Evolutionary conservation across 2,329 filamentous ascomycete genomes (phyloP).

Genomic region (Colletotrichum aenigma): DNA sequence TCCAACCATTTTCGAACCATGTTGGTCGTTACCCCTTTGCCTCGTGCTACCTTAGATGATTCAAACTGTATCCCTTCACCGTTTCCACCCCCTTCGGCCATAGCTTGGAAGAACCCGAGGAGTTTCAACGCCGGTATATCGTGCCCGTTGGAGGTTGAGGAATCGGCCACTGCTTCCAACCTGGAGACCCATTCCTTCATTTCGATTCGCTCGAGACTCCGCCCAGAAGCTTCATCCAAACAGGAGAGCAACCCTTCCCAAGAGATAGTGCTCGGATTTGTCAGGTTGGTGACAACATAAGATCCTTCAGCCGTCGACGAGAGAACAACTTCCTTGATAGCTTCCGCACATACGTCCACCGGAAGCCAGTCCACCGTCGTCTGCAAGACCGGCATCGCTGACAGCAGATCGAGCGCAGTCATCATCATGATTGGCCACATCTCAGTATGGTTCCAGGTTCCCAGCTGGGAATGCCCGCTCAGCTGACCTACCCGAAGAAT

Average conservation of each 20-base stretch:
- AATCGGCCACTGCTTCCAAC: neutral
- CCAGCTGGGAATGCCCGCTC: neutral
- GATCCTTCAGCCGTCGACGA: no score
- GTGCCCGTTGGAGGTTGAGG: neutral
- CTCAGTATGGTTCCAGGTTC: constrained; percentile 1
- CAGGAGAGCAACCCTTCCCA: neutral
- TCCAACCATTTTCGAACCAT: neutral
- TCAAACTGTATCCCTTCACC: neutral
- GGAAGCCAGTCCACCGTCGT: constrained; percentile 7
- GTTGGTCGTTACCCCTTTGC: neutral
- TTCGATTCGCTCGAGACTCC: neutral
- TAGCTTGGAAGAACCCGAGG: neutral
- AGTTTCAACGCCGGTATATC: neutral
- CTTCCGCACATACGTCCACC: neutral
- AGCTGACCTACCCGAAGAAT: constrained; percentile 5
- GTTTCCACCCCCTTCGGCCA: neutral
- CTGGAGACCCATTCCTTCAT: neutral
- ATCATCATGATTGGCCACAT: constrained; percentile 16
- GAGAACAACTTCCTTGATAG: neutral
- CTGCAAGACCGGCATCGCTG: neutral
- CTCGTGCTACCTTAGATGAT: neutral
- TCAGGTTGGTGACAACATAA: neutral
- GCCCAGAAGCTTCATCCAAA: neutral
- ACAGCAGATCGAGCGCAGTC: neutral
- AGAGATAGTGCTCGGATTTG: neutral